Evolutionary conservation across 306 rosid genomes (phyloP), one percentile per base, ranked within the genome.

Genomic region (Neltuma alba): DNA sequence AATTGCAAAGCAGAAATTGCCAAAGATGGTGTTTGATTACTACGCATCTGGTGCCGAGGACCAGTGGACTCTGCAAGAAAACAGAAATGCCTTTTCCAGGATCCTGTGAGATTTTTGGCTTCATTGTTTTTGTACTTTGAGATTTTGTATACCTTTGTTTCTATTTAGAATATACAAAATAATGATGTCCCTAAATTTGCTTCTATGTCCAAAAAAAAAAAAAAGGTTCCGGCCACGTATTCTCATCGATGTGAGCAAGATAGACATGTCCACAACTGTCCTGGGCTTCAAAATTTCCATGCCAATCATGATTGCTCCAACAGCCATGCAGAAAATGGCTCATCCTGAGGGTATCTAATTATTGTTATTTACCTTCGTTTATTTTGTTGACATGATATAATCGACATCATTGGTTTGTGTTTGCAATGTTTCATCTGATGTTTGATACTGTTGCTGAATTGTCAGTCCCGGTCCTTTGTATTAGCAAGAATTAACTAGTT

Each of bases 291-390:
- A 93, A 79, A 86, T 96, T 20, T 96, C 99, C 72, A 96, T 96
- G 98, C 99, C 99, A 15, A 96, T 96, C 87, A 96, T 96, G 99
- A 70, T 96, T 87, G 99, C 99, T 47, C 99, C 98, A 30, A 91
- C 98, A 44, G 97, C 99, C 69, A 25, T 96, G 65, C 99, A 96
- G 91, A 96, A 96, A 88, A 93, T 96, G 99, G 99, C 98, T 85
- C 99, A 96, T 61, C 98, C 99, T 64, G 98, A 93, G 78, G 99
- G 99, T 92, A 86, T 55, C 14, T 12, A 25, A 72, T 63, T 21
- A 65, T 82, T 86, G 66, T 70, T 25, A 31, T 68, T 41, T 23
- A 2, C 30, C 34, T 75, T 77, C 34, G 44, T 34, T 10, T 5
- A 38, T 38, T 21, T 67, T 18, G 41, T 36, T 64, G 33, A 40